Evolutionary conservation across 768 basidiomycete genomes (phyloP), one percentile per base, ranked within the genome.

Genomic region (Boletus tylopilopsis): DNA sequence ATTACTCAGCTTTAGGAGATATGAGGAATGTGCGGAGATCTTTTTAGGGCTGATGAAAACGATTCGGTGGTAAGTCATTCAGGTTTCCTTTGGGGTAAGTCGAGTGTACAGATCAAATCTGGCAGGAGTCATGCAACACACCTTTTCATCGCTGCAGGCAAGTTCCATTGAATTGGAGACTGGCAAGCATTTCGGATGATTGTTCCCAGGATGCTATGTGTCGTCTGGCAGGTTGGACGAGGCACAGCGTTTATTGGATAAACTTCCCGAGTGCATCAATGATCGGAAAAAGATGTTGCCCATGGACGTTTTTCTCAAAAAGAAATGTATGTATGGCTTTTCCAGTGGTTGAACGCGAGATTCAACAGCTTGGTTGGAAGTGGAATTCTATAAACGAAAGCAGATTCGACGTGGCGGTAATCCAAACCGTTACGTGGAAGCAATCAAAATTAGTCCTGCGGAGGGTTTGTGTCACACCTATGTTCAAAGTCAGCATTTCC

Each of bases 111-210:
- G n/a, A n/a, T 47, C n/a, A 3, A 32, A 27, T 33, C n/a, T 44
- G 16, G 7, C 55, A 86, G 85, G 86, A 84, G 82, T 60, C 88
- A 87, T 44, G 86, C 78, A 3, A 90, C 88, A 11, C 90, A 90
- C 64, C 81, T 82, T 54, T 88, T 84, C 62, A 77, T 89, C 29
- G 82, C 85, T 21, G 86, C 84, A 16, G 85, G 81, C 68, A 23
- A 45, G 68, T 48, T 47, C 19, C n/a, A 44, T 51, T n/a, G 23
- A 24, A 44, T 23, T 25, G 13, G 9, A 15, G 6, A 32, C 44
- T 13, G 30, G 5, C 32, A 34, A 30, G n/a, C 21, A 2, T 42
- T 37, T 47, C 21, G 3, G 9, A 54, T 23, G 35, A 57, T 15
- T 8, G 37, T 7, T 30, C 32, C 6, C 35, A 76, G 85, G 88